These are phyloP conservation scores for Phaeosphaeriaceae sp. DNA, from an alignment of 2,329 filamentous ascomycete species.

Conservation along the genomic window DNA sequence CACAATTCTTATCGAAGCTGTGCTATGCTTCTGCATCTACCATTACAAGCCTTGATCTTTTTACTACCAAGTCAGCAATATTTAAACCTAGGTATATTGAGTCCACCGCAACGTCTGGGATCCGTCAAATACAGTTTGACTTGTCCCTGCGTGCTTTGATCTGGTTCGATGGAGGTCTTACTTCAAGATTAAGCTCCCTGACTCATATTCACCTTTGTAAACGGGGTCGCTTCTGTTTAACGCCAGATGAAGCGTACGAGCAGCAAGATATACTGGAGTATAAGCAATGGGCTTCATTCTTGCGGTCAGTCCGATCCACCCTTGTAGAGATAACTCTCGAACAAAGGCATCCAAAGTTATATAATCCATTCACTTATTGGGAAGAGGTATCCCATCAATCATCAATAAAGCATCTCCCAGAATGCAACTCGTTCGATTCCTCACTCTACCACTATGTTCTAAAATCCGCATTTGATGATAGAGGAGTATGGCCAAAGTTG, in stretches of 20 bases:
- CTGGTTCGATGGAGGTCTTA: background rate
- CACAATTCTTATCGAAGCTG: conserved; percentile 1
- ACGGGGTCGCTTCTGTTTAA: background rate
- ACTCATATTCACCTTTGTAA: conserved; percentile 1
- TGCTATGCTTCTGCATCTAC: conserved; percentile 2
- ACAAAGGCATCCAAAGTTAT: no score
- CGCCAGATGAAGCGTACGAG: background rate
- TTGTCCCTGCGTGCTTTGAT: no score
- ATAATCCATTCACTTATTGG: background rate
- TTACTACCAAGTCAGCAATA: background rate
- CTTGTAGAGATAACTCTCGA: conserved; percentile 5
- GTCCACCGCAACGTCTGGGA: background rate
- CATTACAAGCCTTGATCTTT: conserved; percentile 5
- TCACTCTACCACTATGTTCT: background rate
- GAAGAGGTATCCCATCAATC: background rate
- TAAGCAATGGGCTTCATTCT: conserved; percentile 2
- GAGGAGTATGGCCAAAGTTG: conserved; percentile 3
- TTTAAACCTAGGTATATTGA: background rate
- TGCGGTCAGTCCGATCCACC: background rate
- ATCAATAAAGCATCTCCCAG: background rate
- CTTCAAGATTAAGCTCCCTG: background rate
- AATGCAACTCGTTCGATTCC: background rate
- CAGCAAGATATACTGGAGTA: background rate
- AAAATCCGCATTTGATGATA: background rate
- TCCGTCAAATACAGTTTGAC: no score